Evolutionary conservation across 176 grass and related monocot genomes (phyloP).

Genomic region (Cenchrus fungigraminus): DNA sequence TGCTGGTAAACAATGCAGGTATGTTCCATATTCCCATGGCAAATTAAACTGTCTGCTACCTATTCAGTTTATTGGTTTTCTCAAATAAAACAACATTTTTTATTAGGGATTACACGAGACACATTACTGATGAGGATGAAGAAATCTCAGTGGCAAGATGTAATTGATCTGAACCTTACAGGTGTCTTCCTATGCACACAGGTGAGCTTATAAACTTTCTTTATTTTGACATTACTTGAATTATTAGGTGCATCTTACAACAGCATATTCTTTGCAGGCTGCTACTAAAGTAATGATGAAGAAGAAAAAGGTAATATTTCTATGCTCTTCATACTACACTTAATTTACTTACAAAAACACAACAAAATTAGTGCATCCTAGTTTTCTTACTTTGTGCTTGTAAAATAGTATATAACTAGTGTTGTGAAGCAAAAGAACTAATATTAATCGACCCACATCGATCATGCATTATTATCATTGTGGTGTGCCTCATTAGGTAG

Average conservation of each 20-base stretch:
- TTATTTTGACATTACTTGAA: conserved; percentile 19
- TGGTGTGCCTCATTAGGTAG: background rate
- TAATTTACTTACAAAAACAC: conserved; percentile 3
- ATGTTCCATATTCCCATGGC: background rate
- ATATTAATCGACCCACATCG: background rate
- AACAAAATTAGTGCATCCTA: background rate
- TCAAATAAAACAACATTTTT: conserved; percentile 28
- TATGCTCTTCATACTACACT: background rate
- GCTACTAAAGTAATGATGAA: conserved; percentile 99
- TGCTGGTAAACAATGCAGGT: conserved; percentile 99
- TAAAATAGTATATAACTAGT: conserved; percentile 24
- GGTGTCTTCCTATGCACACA: conserved; percentile 97
- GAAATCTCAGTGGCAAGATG: conserved; percentile 98
- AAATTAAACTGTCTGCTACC: conserved; percentile 17
- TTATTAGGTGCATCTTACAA: conserved; percentile 35
- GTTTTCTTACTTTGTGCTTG: conserved; percentile 10
- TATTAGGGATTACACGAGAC: conserved; percentile 90
- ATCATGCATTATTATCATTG: background rate
- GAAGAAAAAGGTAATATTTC: conserved; percentile 69
- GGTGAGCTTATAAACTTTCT: conserved; percentile 41
- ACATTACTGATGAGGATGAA: conserved; percentile 99
- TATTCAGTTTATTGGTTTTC: conserved; percentile 19
- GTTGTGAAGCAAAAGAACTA: conserved; percentile 1
- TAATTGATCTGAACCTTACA: conserved; percentile 96
- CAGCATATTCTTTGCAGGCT: conserved; percentile 62